Conservation (phyloP, 1,284 basidiomycete species). For the Sanghuangporus sanghuang region DNA sequence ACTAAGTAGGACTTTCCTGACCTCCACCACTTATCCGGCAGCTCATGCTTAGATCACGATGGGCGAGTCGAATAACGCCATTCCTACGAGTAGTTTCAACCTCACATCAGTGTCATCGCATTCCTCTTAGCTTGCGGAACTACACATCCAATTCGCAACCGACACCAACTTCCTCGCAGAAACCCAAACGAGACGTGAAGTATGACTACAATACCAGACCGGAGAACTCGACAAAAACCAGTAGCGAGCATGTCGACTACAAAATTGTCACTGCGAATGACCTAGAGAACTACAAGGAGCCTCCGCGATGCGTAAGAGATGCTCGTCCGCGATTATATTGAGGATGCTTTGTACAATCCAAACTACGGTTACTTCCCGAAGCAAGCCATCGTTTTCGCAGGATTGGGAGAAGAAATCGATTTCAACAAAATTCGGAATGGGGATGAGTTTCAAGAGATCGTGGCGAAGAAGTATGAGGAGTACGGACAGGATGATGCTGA, state of each 20-base stretch:
- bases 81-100: background rate
- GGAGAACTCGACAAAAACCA: slow-evolving; percentile 36
- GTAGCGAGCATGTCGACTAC: slow-evolving; percentile 49
- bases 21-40: background rate
- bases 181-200: slow-evolving; percentile 36
- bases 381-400: slow-evolving; percentile 82
- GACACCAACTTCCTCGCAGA: background rate
- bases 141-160: background rate
- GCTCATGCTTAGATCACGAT: slow-evolving; percentile 12
- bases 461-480: slow-evolving; percentile 70
- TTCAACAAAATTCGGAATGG: slow-evolving; percentile 68
- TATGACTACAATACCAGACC: slow-evolving; percentile 62
- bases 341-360: slow-evolving; percentile 96
- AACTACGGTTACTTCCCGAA: slow-evolving; percentile 96
- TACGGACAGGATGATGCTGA: slow-evolving; percentile 58
- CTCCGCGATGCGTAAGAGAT: slow-evolving; percentile 85
- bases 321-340: slow-evolving; percentile 95
- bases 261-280: slow-evolving; percentile 72
- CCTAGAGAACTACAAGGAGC: slow-evolving; percentile 52
- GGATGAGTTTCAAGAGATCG: slow-evolving; percentile 75
- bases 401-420: slow-evolving; percentile 62
- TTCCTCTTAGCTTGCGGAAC: background rate
- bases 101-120: background rate
- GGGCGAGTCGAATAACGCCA: background rate
- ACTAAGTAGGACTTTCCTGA: background rate